phyloP scores from a whole-genome alignment of 805 yeast species.

The Wickerhamiella slavikovae region DNA sequence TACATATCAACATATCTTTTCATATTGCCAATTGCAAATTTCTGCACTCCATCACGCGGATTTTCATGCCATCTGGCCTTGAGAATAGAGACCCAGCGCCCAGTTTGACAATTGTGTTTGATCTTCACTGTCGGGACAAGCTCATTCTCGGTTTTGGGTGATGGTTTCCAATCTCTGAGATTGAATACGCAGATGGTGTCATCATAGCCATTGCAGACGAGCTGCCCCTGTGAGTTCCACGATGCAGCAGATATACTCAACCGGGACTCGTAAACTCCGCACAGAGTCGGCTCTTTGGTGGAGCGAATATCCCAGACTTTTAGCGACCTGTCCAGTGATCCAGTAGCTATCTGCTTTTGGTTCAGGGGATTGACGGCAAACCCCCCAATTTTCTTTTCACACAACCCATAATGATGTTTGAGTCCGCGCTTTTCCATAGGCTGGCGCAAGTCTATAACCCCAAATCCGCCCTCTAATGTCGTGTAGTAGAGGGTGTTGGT shows the following conservation, averaged over 20 bases:
- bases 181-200: slow-evolving; percentile 61
- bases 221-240: slow-evolving; percentile 44
- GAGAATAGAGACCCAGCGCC: slow-evolving; percentile 87
- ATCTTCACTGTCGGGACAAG: slow-evolving; percentile 43
- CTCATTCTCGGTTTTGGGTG: slow-evolving; percentile 13
- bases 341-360: slow-evolving; percentile 55
- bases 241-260: slow-evolving; percentile 71
- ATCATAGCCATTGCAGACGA: slow-evolving; percentile 89
- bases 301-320: slow-evolving; percentile 70
- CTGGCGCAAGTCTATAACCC: slow-evolving; percentile 48
- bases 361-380: slow-evolving; percentile 57
- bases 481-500: slow-evolving; percentile 45
- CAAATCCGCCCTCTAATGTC: slow-evolving; percentile 63
- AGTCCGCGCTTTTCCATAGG: slow-evolving; percentile 12
- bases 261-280: slow-evolving; percentile 49
- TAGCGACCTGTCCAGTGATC: slow-evolving; percentile 70
- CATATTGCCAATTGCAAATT: slow-evolving; percentile 89
- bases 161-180: slow-evolving; percentile 16
- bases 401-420: slow-evolving; percentile 31
- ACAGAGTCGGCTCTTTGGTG: slow-evolving; percentile 10
- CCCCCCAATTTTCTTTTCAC: slow-evolving; percentile 86
- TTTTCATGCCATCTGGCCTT: slow-evolving; percentile 70
- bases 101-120: slow-evolving; percentile 87
- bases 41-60: slow-evolving; percentile 53
- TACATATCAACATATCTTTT: slow-evolving; percentile 70